Base-by-base conservation (phyloP, 169 alveolate genomes). In the Plasmodium coatneyi region DNA sequence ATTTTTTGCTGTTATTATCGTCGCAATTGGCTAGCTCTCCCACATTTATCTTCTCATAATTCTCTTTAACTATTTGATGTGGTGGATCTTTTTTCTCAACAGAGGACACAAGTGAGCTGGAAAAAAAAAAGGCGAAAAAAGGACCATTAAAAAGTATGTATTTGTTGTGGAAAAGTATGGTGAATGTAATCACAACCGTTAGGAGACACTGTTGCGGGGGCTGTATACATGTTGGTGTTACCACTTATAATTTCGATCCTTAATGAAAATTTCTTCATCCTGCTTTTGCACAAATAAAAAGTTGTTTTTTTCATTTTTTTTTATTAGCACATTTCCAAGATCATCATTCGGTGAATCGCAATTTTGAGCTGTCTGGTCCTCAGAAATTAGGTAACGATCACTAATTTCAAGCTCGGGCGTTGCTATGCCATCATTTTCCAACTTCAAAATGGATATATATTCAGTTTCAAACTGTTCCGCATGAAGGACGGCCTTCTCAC, bases 201-300 rank as follows among this genome's bases (percentile, higher is more conserved):
- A 10, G 30, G 39, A 39, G 2, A 82, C n/a, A 14, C 49, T 43
- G 46, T 83, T 71, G 54, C 25, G 32, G 0, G 14, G 32, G 32
- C 43, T 79, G 39, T 30, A 22, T 30, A 19, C 54, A 79, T 79
- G 34, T 16, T 32, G 39, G 66, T 3, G 80, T 74, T 86, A 86
- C 93, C 93, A 86, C 30, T 10, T 12, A 86, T 76, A 32, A 28
- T 43, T 86, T 74, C 80, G 79, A 78, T 86, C 86, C 79, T 86
- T 86, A 74, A 86, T 76, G 56, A 74, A 76, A 9, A 78, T 32
- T 41, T 46, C 6, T 76, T 34, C 56, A 52, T 86, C 9, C 46
- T 39, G 28, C 52, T 78, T 86, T 76, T 86, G 86, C 22, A 86
- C 93, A 19, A 86, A 54, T 32, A 86, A 36, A 25, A 86, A 52